A percentile compares a stretch with the other conserved stretches of the same genome.
Evolutionary conservation across 169 alveolate genomes (phyloP).

Genomic region (Eimeria necatrix): DNA sequence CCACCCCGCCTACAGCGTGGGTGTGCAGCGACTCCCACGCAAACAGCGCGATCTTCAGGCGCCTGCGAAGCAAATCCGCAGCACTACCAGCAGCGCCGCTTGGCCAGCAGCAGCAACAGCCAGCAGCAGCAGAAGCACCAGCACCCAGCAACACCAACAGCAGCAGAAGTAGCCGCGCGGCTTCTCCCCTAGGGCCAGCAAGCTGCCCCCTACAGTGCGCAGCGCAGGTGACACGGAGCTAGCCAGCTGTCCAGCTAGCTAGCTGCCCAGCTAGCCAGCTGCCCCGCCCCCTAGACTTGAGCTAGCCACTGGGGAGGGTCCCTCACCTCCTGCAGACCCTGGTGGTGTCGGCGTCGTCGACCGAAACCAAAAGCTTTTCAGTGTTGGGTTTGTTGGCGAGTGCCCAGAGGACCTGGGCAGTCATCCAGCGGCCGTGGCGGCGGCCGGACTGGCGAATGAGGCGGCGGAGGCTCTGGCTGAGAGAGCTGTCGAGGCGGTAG

Average conservation of each 20-base stretch:
- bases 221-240: not conserved
- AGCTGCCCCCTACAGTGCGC: not conserved
- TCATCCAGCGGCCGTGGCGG: slow-evolving; percentile 75
- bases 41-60: slow-evolving; percentile 85
- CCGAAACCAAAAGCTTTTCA: slow-evolving; percentile 72
- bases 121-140: too few relatives aligned
- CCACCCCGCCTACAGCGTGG: slow-evolving; percentile 87
- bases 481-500: slow-evolving; percentile 92
- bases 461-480: slow-evolving; percentile 71
- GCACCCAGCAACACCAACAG: not conserved
- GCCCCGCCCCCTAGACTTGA: not conserved
- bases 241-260: not conserved
- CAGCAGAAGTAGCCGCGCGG: slow-evolving; percentile 3
- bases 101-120: not conserved
- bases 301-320: too few relatives aligned
- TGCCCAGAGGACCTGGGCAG: slow-evolving; percentile 72
- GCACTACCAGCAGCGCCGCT: not conserved
- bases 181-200: not conserved
- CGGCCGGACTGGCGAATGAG: slow-evolving; percentile 76
- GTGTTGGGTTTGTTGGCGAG: slow-evolving; percentile 79
- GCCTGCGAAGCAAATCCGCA: slow-evolving; percentile 45
- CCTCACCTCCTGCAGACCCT: slow-evolving; percentile 73
- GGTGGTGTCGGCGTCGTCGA: slow-evolving; percentile 81
- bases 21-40: slow-evolving; percentile 90
- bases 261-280: not conserved